These are phyloP conservation scores for Pleochaeta shiraiana DNA, from an alignment of 2,329 filamentous ascomycete genomes.

Conservation along the genomic window DNA sequence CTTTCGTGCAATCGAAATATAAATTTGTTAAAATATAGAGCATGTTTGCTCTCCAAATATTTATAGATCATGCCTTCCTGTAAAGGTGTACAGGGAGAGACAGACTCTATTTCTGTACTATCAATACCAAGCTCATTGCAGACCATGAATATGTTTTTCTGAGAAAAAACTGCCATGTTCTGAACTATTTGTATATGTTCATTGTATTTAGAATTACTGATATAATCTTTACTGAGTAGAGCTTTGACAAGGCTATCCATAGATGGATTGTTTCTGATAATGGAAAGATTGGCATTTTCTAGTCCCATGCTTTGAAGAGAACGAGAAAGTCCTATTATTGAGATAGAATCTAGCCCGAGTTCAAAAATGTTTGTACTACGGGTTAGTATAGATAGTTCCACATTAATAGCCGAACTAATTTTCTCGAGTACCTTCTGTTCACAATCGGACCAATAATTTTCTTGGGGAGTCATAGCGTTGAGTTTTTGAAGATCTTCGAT, in stretches of 20 bases:
- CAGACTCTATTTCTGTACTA: slow-evolving; percentile 38
- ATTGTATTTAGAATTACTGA: slow-evolving; percentile 8
- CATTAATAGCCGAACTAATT: slow-evolving; percentile 23
- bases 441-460: slow-evolving; percentile 18
- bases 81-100: slow-evolving; percentile 65
- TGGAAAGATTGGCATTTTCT: slow-evolving; percentile 33
- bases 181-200: slow-evolving; percentile 19
- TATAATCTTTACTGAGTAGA: slow-evolving; percentile 5
- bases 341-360: slow-evolving; percentile 73
- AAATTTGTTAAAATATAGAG: slow-evolving; percentile 63
- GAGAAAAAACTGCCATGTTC: slow-evolving; percentile 21
- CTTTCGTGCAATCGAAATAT: slow-evolving; percentile 28
- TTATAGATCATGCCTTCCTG: slow-evolving; percentile 72
- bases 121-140: slow-evolving; percentile 28
- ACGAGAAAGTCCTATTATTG: slow-evolving; percentile 47
- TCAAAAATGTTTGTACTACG: slow-evolving; percentile 57
- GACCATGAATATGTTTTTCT: slow-evolving; percentile 14
- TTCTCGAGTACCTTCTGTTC: slow-evolving; percentile 29
- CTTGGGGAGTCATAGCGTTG: slow-evolving; percentile 19
- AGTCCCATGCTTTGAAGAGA: slow-evolving; percentile 42
- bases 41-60: slow-evolving; percentile 31
- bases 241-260: slow-evolving; percentile 25
- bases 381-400: slow-evolving; percentile 21
- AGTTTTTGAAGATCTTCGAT: slow-evolving; percentile 36
- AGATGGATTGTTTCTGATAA: slow-evolving; percentile 40